These are phyloP conservation scores for Colletotrichum trifolii DNA, from an alignment of 2,329 filamentous ascomycete species.

Conservation along the genomic window DNA sequence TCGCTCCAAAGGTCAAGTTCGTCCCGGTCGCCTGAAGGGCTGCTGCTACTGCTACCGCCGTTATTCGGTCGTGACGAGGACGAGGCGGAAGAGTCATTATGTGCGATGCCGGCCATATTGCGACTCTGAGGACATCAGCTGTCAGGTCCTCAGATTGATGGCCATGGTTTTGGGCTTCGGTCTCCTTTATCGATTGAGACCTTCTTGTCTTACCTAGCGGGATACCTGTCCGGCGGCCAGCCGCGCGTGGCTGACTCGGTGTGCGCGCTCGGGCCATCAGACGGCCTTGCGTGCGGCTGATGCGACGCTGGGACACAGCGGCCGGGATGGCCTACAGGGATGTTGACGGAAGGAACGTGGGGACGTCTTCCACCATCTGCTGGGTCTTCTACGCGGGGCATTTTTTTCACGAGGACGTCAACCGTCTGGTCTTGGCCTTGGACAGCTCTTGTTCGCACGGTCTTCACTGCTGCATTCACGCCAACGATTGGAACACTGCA, in stretches of 20 bases:
- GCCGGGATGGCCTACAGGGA: slow-evolving; percentile 19
- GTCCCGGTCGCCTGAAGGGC: slow-evolving; percentile 54
- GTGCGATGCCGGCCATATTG: slow-evolving; percentile 54
- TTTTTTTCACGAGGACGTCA: slow-evolving; percentile 29
- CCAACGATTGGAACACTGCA: too few species aligned
- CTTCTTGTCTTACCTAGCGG: slow-evolving; percentile 4
- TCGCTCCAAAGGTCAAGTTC: slow-evolving; percentile 57
- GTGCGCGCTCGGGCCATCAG: slow-evolving; percentile 16
- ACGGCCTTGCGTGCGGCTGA: slow-evolving; percentile 24
- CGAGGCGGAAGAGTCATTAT: slow-evolving; percentile 48
- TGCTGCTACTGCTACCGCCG: slow-evolving; percentile 36
- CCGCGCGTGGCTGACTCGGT: slow-evolving; percentile 32
- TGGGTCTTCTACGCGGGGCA: slow-evolving; percentile 32
- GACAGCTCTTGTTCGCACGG: neutral
- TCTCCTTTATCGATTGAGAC: slow-evolving; percentile 4
- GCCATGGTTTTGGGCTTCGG: slow-evolving; percentile 48
- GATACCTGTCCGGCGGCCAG: slow-evolving; percentile 25
- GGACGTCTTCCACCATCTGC: slow-evolving; percentile 22
- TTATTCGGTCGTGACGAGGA: slow-evolving; percentile 45
- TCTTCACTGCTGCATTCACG: too few species aligned
- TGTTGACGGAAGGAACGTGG: slow-evolving; percentile 18
- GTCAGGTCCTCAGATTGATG: slow-evolving; percentile 26
- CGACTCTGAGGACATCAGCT: slow-evolving; percentile 39
- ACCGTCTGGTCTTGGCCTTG: slow-evolving; percentile 21
- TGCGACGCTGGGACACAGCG: slow-evolving; percentile 21